Conservation (phyloP, 768 basidiomycete species). For the Tricholoma terreum region DNA sequence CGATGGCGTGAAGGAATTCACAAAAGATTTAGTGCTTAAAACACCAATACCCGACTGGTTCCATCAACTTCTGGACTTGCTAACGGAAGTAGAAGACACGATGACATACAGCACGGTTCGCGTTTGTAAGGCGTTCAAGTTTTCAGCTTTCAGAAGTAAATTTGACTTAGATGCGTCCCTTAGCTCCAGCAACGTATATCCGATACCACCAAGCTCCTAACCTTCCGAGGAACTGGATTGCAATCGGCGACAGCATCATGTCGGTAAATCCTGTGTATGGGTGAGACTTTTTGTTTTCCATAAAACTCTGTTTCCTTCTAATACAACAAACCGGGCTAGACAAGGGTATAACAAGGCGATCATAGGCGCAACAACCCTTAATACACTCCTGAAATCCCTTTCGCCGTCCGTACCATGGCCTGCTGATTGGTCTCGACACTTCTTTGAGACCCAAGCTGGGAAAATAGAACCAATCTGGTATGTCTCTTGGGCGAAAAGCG, state of each 20-base stretch:
- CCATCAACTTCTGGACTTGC: slow-evolving; percentile 22
- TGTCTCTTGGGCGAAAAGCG: background rate
- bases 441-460: background rate
- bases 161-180: too few relatives aligned
- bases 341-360: background rate
- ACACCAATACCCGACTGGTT: slow-evolving; percentile 26
- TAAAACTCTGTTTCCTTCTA: background rate
- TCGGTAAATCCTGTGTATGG: slow-evolving; percentile 12
- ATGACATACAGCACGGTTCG: slow-evolving; percentile 6
- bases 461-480: background rate
- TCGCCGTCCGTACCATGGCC: background rate
- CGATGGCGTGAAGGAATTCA: slow-evolving; percentile 12
- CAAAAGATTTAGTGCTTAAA: slow-evolving; percentile 5
- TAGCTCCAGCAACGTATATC: slow-evolving; percentile 22
- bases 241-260: slow-evolving; percentile 34
- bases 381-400: background rate
- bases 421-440: background rate
- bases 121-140: slow-evolving; percentile 15
- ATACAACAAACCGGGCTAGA: background rate
- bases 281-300: background rate
- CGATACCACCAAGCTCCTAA: slow-evolving; percentile 24
- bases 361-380: background rate
- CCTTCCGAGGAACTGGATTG: slow-evolving; percentile 32
- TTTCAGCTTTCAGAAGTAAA: too few relatives aligned
- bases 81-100: slow-evolving; percentile 22